Percentiles rank a stretch among this genome's conserved stretches.
These are phyloP conservation scores for Lepiota venenata DNA, from an alignment of 768 basidiomycete species.

Conservation along the genomic window DNA sequence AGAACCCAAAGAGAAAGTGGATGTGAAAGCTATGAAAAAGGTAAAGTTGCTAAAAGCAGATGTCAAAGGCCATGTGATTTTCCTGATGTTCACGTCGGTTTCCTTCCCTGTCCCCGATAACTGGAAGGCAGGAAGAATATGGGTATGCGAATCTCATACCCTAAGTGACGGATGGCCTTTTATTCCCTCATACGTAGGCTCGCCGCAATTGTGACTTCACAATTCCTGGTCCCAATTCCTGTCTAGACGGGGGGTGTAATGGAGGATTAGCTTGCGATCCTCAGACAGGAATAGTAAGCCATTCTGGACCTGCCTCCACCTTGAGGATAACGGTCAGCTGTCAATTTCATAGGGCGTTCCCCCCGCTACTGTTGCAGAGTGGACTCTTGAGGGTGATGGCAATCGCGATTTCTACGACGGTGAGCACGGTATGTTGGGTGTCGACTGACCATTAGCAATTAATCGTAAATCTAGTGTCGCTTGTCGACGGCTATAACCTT, in stretches of 20 bases:
- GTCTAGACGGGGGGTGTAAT: constrained; percentile 57
- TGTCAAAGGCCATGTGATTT: too few relatives aligned
- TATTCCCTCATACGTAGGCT: constrained; percentile 32
- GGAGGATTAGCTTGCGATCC: constrained; percentile 55
- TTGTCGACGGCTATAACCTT: constrained; percentile 59
- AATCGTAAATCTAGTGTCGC: constrained; percentile 37
- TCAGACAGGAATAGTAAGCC: constrained; percentile 39
- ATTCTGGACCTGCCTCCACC: not conserved
- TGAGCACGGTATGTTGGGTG: constrained; percentile 17
- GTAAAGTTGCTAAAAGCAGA: too few relatives aligned
- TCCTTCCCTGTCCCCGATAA: constrained; percentile 54
- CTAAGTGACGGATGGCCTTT: not conserved
- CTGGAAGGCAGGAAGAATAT: constrained; percentile 61
- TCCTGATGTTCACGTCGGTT: constrained; percentile 31
- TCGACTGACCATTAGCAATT: not conserved
- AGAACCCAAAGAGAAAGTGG: too few relatives aligned
- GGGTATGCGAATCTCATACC: constrained; percentile 24
- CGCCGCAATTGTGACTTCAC: constrained; percentile 57
- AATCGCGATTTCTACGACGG: constrained; percentile 57
- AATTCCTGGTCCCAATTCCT: constrained; percentile 45
- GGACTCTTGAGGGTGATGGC: constrained; percentile 43
- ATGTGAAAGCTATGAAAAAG: too few relatives aligned
- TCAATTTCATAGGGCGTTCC: constrained; percentile 39
- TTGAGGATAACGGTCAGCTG: not conserved
- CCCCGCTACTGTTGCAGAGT: constrained; percentile 66